These are phyloP conservation scores for Leptodontidium sp. DNA, from an alignment of 2,329 filamentous ascomycete species.

Conservation along the genomic window DNA sequence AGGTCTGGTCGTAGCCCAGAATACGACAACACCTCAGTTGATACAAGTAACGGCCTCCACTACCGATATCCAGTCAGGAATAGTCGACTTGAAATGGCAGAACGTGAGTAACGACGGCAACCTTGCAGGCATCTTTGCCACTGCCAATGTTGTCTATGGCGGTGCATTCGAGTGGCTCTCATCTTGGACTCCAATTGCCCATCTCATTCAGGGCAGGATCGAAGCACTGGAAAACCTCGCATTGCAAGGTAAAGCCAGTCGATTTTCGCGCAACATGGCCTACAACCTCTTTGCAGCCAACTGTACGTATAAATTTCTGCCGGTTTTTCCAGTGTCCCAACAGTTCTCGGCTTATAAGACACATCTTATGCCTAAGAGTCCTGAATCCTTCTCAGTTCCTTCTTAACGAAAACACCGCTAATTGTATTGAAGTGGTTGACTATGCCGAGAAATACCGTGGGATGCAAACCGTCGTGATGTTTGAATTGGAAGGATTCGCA, in stretches of 20 bases:
- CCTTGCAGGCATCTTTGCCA: slow-evolving; percentile 6
- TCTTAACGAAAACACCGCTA: no score
- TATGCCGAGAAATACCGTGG: slow-evolving; percentile 35
- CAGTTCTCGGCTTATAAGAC: no score
- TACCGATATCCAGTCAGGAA: slow-evolving; percentile 53
- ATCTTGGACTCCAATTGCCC: slow-evolving; percentile 16
- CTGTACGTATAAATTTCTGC: slow-evolving; percentile 25
- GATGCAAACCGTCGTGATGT: slow-evolving; percentile 41
- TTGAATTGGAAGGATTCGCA: slow-evolving; percentile 36
- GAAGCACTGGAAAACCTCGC: slow-evolving; percentile 55
- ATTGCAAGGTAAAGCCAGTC: slow-evolving; percentile 61
- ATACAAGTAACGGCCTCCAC: slow-evolving; percentile 44
- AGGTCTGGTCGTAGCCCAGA: slow-evolving; percentile 47
- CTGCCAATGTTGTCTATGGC: slow-evolving; percentile 29
- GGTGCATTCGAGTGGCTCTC: slow-evolving; percentile 12
- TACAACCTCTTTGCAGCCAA: slow-evolving; percentile 37
- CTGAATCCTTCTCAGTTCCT: no score
- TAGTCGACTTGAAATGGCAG: slow-evolving; percentile 44
- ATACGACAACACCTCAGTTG: slow-evolving; percentile 45
- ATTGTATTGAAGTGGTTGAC: slow-evolving; percentile 21
- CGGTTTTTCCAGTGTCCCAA: no score
- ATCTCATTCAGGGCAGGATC: slow-evolving; percentile 44
- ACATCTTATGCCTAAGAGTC: no score
- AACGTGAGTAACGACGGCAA: slow-evolving; percentile 48
- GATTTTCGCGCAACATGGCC: slow-evolving; percentile 58